Conservation (phyloP, 1,284 basidiomycete species). For the Kwoniella shivajii region DNA sequence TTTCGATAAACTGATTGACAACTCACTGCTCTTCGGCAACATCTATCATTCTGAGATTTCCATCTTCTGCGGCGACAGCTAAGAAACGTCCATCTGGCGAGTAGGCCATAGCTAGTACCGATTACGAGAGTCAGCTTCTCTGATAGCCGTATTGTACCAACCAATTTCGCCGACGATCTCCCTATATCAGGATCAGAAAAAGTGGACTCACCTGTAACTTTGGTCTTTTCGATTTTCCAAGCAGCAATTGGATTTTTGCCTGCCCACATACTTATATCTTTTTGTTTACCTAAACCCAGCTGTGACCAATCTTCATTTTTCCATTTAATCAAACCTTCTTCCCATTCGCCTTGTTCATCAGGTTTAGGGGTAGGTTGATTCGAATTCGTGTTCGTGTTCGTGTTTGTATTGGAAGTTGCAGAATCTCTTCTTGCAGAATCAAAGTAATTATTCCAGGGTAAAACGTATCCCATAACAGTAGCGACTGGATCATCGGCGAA, state of each 20-base stretch:
- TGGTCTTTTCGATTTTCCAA: conserved; percentile 55
- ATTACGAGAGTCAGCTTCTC: neutral
- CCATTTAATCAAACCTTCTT: conserved; percentile 44
- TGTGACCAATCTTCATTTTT: conserved; percentile 50
- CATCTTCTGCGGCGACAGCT: conserved; percentile 84
- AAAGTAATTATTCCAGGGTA: conserved; percentile 45
- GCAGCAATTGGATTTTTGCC: conserved; percentile 53
- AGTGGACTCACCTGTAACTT: conserved; percentile 67
- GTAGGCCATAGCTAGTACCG: conserved; percentile 73
- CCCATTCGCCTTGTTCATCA: neutral
- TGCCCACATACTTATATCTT: conserved; percentile 44
- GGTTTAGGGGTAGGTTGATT: no score
- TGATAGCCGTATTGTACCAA: neutral
- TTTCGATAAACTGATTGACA: neutral
- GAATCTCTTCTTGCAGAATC: conserved; percentile 16
- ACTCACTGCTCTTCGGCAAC: conserved; percentile 77
- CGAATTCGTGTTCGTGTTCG: neutral
- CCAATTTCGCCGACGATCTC: neutral
- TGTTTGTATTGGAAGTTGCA: neutral
- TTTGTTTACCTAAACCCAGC: conserved; percentile 34
- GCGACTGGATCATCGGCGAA: conserved; percentile 47
- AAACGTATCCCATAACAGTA: conserved; percentile 22
- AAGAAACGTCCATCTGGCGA: conserved; percentile 86
- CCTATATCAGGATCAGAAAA: neutral
- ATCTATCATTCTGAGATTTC: conserved; percentile 83